phyloP scores from a whole-genome alignment of 2,329 filamentous ascomycete species.

The Fusarium newnesense region DNA sequence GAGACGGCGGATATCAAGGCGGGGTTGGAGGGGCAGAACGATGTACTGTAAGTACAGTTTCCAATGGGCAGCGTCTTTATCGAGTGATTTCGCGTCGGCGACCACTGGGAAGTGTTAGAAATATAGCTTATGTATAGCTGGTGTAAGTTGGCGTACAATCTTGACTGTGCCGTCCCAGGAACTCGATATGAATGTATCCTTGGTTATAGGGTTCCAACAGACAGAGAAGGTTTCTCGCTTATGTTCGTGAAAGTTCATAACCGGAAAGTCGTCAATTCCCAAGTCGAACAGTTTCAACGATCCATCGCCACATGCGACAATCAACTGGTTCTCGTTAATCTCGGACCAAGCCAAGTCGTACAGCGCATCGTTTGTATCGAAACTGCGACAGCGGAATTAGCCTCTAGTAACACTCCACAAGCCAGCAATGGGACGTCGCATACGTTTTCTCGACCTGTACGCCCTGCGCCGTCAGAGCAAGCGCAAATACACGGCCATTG shows the following conservation, averaged over 20 bases:
- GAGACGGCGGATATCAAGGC: slow-evolving; percentile 87
- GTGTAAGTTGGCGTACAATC: slow-evolving; percentile 61
- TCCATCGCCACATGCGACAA: slow-evolving; percentile 90
- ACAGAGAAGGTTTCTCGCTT: slow-evolving; percentile 93
- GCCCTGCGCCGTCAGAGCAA: slow-evolving; percentile 84
- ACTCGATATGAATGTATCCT: slow-evolving; percentile 88
- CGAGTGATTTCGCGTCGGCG: slow-evolving; percentile 78
- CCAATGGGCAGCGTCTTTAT: slow-evolving; percentile 90
- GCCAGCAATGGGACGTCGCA: slow-evolving; percentile 32
- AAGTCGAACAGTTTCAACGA: slow-evolving; percentile 95
- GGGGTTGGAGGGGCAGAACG: slow-evolving; percentile 89
- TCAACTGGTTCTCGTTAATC: slow-evolving; percentile 92
- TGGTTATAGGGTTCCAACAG: slow-evolving; percentile 90
- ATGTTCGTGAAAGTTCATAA: slow-evolving; percentile 94
- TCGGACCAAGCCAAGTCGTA: slow-evolving; percentile 97
- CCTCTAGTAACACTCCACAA: neutral
- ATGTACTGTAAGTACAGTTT: slow-evolving; percentile 92
- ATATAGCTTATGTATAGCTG: neutral
- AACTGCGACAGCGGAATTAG: slow-evolving; percentile 61
- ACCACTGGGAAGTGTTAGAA: slow-evolving; percentile 69
- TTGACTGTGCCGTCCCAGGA: slow-evolving; percentile 98
- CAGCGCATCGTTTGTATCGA: slow-evolving; percentile 96
- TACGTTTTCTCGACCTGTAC: slow-evolving; percentile 87
- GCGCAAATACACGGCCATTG: slow-evolving; percentile 88
- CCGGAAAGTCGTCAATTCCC: slow-evolving; percentile 81